Base-by-base conservation (phyloP, 2,329 filamentous ascomycete species). In the Setomelanomma holmii region DNA sequence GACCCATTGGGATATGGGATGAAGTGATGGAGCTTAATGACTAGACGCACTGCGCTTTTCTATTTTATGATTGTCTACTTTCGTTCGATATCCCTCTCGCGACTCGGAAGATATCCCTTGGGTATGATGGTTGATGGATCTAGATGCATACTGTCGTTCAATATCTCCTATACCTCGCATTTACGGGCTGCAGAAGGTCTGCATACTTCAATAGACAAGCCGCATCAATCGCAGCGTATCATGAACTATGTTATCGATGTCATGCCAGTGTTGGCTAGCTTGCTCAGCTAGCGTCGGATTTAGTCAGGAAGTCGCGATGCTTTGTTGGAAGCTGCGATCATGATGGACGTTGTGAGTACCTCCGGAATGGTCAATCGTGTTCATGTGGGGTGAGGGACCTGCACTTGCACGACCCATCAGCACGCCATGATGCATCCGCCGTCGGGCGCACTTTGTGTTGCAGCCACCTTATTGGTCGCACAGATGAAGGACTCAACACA, bases 51-150 rank as follows among this genome's bases (percentile, higher is more conserved):
- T 22, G 16, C 17, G 19, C 12, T 40, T 45, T 45, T 53, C 22
- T n/a, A n/a, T 38, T 36, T 23, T 42, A 33, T 48, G 22, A 34
- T 45, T 48, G 17, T 53, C 41, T 46, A 35, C 39, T 52, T 51
- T 49, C 27, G 51, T 34, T 61, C 39, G 57, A 63, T 61, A 63
- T 63, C 57, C 55, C 48, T 42, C 22, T 55, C 34, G 53, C 50
- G 55, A 36, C 42, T 52, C 50, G 56, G 49, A 55, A 50, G 52
- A 51, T 27, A 44, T 55, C 36, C 33, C 34, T 23, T 36, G 33
- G 34, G 23, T 36, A 38, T 27, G 24, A 39, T n/a, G 27, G 39
- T 20, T 39, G 10, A 21, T 27, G 41, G 46, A 10, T 6, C 35
- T 36, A 16, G 24, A 43, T 22, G 42, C 30, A 38, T 43, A 40